These are phyloP conservation scores for Ophiostoma triangulosporum DNA, from an alignment of 2,329 filamentous ascomycete species.

Conservation along the genomic window DNA sequence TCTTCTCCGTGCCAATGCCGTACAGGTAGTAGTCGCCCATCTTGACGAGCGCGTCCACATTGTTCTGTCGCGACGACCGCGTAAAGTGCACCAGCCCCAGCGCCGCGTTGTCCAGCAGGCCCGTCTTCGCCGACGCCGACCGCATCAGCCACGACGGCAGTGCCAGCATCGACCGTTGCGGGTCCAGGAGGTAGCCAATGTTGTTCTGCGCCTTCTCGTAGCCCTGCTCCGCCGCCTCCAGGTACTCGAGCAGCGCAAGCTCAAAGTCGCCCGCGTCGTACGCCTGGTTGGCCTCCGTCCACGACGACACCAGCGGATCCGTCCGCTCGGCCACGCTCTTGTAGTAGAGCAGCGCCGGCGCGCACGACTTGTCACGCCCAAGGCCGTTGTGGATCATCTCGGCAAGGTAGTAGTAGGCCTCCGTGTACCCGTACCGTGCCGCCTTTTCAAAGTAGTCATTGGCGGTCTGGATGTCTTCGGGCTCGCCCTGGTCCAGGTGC, in stretches of 20 bases:
- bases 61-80: constrained; percentile 80
- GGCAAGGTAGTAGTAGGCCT: constrained; percentile 83
- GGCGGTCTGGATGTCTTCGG: constrained; percentile 59
- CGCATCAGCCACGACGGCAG: constrained; percentile 35
- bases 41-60: constrained; percentile 89
- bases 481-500: constrained; percentile 68
- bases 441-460: constrained; percentile 82
- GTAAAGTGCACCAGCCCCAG: constrained; percentile 90
- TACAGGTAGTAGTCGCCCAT: constrained; percentile 95
- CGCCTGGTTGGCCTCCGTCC: constrained; percentile 70
- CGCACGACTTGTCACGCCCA: constrained; percentile 66
- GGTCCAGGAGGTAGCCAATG: constrained; percentile 74
- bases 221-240: constrained; percentile 85
- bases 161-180: constrained; percentile 48
- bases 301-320: constrained; percentile 61
- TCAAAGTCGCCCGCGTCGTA: constrained; percentile 70
- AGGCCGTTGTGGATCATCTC: constrained; percentile 74
- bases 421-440: constrained; percentile 67
- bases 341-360: constrained; percentile 67
- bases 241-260: constrained; percentile 63
- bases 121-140: constrained; percentile 1
- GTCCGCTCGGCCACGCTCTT: constrained; percentile 64
- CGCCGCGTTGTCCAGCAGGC: constrained; percentile 36
- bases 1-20: constrained; percentile 58
- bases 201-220: constrained; percentile 86